Base-by-base conservation (phyloP, 495 filamentous ascomycete genomes). In the Annulohypoxylon stygium region DNA sequence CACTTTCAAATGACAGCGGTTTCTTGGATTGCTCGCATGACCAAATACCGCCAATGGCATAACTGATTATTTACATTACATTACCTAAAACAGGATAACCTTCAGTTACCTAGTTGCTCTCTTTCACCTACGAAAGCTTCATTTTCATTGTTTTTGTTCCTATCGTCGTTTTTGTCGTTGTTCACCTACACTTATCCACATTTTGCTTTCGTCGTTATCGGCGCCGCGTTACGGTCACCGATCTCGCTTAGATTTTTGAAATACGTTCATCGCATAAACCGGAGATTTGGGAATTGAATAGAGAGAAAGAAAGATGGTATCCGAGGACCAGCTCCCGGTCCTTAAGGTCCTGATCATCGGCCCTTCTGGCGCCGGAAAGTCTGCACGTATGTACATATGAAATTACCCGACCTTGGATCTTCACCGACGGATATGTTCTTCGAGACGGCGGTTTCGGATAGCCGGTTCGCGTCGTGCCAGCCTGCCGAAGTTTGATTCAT, bases 311-410 rank as follows among this genome's bases (percentile, higher is more conserved):
- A 68, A 7, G 47, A 84, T 84, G 78, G 81, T 78, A 33, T 85
- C 84, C 39, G 84, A 88, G 69, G 85, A 87, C 57, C 75, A 78
- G 16, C 70, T 86, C 18, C 82, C 85, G 50, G 82, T 83, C 37
- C 80, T 88, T 61, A 87, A 87, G 82, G 79, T 88, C 50, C 65
- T 88, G 63, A 75, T 87, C 68, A 85, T 87, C 76, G 86, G 86
- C 26, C 83, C 85, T 26, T 87, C 86, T 41, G 84, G 85, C 51
- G 85, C 82, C 20, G 86, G 86, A 54, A 88, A 88, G 77, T 85
- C 84, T 33, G 86, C 86, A 65, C 76, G 86, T 87, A 79, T 76
- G 86, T 80, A 36, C n/a, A 47, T 12, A 8, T 51, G 45, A 30
- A 54, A 43, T 55, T 43, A 65, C 54, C 60, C 57, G 26, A 65